A percentile compares a stretch with the other conserved stretches of the same genome.
Conservation (phyloP, 2,329 filamentous ascomycete species). For the Aspergillus ustus region DNA sequence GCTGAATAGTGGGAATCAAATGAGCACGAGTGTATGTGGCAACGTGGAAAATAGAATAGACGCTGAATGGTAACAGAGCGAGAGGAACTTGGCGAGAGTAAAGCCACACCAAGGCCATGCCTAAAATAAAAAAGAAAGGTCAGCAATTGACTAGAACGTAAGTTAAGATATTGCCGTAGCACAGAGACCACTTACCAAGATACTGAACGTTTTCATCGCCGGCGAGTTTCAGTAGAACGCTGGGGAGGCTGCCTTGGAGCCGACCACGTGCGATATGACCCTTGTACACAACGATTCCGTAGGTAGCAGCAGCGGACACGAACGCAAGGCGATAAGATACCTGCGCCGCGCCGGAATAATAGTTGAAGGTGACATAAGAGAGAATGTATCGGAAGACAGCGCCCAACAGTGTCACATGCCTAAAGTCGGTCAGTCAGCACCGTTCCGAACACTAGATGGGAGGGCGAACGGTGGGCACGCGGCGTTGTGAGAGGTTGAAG, state of each 20-base stretch:
- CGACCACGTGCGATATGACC: constrained; percentile 84
- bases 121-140: constrained; percentile 50
- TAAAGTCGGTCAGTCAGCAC: constrained; percentile 48
- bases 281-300: constrained; percentile 99
- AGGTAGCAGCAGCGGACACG: constrained; percentile 84
- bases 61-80: constrained; percentile 88
- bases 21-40: constrained; percentile 95
- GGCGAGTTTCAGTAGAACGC: constrained; percentile 68
- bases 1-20: constrained; percentile 83
- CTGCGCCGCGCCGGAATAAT: constrained; percentile 73
- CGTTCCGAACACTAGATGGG: neutral
- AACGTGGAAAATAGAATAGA: constrained; percentile 99
- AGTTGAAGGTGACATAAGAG: constrained; percentile 89
- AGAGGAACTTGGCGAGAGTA: constrained; percentile 86
- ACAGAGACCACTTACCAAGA: constrained; percentile 68
- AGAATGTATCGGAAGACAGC: constrained; percentile 81
- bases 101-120: constrained; percentile 94
- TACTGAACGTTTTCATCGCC: constrained; percentile 98
- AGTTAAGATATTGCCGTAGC: neutral
- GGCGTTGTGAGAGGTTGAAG: neutral
- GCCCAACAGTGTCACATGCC: constrained; percentile 84
- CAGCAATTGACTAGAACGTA: neutral
- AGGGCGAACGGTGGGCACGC: neutral
- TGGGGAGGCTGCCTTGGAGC: constrained; percentile 67
- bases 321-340: constrained; percentile 92